Evolutionary conservation across 768 basidiomycete genomes (phyloP).

Genomic region (Mrakia blollopis): DNA sequence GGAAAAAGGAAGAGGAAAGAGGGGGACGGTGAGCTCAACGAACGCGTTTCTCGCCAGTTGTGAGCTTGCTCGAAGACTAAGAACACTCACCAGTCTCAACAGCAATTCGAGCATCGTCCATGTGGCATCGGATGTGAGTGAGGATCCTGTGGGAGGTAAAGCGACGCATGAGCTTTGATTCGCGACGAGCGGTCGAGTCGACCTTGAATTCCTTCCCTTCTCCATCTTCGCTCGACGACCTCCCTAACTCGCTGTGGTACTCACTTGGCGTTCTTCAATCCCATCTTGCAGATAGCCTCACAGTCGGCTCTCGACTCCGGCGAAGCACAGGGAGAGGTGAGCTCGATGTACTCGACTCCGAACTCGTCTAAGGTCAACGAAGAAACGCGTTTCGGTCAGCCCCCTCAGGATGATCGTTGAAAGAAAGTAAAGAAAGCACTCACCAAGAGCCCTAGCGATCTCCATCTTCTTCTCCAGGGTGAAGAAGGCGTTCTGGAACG

Average conservation of each 20-base stretch:
- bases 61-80: background rate
- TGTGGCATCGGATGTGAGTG: constrained; percentile 98
- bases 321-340: constrained; percentile 95
- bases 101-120: constrained; percentile 98
- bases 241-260: constrained; percentile 2
- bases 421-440: constrained; percentile 28
- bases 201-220: background rate
- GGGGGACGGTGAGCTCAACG: background rate
- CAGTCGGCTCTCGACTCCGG: constrained; percentile 91
- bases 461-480: constrained; percentile 99
- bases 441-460: constrained; percentile 75
- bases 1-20: background rate
- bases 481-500: constrained; percentile 74
- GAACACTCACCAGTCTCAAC: constrained; percentile 79
- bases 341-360: constrained; percentile 98
- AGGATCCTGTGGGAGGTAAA: constrained; percentile 65
- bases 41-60: background rate
- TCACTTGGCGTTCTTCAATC: constrained; percentile 60
- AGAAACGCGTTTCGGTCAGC: background rate
- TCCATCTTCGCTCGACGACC: background rate
- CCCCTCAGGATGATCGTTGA: background rate
- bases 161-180: background rate
- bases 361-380: constrained; percentile 75
- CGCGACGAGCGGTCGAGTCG: background rate
- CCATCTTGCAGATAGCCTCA: constrained; percentile 98